Base-by-base conservation (phyloP, 257 asterid genomes). In the Fraxinus quadrangulata region DNA sequence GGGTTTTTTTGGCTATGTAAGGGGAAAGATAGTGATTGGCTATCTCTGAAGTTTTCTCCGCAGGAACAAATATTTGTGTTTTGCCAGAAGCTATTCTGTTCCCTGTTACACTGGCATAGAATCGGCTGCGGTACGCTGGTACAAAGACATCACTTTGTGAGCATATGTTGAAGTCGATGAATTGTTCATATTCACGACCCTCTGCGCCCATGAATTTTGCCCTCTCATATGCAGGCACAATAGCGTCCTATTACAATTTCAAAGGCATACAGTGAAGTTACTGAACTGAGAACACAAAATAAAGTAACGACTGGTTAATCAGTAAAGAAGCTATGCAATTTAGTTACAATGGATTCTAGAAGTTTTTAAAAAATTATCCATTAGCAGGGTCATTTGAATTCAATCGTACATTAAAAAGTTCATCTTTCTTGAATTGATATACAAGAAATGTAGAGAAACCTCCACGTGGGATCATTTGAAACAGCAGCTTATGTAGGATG, bases 21-120 rank as follows among this genome's bases (percentile, higher is more conserved):
- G 87, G 82, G 2, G 91, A 83, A 21, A 84, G 49, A 75, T 86
- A 77, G n/a, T 84, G 77, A 0, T 4, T 23, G 23, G 79, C 76
- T 19, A 77, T 39, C 33, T 66, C 34, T 17, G 94, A 70, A 47
- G 75, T 21, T 65, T 75, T 89, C 71, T 78, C 78, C 0, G 84
- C 28, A 1, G 90, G 93, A 70, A 84, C 23, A 0, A 87, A 56
- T 2, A 92, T 75, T 34, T 85, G 87, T 7, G 90, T 86, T 73
- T 84, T 90, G 1, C 92, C 96, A 7, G 83, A 67, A 6, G 88
- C 90, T 45, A 92, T 90, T 74, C 90, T 88, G 42, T 75, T 74
- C 68, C 89, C 98, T 61, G 82, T 84, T 39, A 93, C 86, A 11
- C 80, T 78, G 0, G 83, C 69, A 24, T 91, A 90, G 54, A 92